Conservation (phyloP, 495 filamentous ascomycete species). For the Talaromyces ruber region DNA sequence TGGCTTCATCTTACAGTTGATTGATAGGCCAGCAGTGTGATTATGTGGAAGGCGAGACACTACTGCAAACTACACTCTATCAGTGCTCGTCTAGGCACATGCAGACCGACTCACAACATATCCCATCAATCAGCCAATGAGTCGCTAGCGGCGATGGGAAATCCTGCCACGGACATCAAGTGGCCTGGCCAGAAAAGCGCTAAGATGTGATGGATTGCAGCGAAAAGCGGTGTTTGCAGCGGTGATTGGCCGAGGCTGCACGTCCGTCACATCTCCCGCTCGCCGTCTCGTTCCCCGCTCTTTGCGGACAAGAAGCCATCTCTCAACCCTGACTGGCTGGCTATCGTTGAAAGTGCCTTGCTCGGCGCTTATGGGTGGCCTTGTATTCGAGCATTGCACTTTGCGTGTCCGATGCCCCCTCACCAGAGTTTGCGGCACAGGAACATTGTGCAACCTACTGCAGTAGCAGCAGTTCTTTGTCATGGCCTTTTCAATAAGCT, state of each 20-base stretch:
- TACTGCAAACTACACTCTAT: not conserved
- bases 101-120: not conserved
- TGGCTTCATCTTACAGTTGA: not conserved
- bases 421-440: not conserved
- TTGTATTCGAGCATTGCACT: not conserved
- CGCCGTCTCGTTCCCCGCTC: not conserved
- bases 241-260: slow-evolving; percentile 4
- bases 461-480: slow-evolving; percentile 2
- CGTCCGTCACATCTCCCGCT: slow-evolving; percentile 6
- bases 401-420: not conserved
- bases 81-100: not conserved
- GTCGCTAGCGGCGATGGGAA: slow-evolving; percentile 1
- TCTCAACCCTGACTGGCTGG: slow-evolving; percentile 1
- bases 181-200: not conserved
- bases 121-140: not conserved
- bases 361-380: slow-evolving; percentile 1
- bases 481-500: not conserved
- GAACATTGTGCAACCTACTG: not conserved
- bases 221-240: not conserved
- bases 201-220: slow-evolving; percentile 3
- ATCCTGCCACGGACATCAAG: not conserved
- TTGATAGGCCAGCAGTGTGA: not conserved
- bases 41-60: not conserved
- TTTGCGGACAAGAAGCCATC: not conserved
- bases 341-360: not conserved